phyloP scores from a whole-genome alignment of 768 basidiomycete species.

The Hericium coralloides region DNA sequence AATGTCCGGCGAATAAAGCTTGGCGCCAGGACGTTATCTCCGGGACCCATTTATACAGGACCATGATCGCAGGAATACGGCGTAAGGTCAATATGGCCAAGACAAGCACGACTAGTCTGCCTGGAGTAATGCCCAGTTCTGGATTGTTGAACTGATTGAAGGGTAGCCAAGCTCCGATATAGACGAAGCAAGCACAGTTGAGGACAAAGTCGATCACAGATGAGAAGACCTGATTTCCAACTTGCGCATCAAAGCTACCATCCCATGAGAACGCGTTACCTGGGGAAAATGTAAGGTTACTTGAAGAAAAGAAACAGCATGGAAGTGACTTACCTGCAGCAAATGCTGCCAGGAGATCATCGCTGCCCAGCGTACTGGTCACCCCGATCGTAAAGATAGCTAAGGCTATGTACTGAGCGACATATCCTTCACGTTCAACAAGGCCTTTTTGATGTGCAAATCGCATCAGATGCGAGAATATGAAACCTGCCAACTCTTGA shows the following conservation, averaged over 20 bases:
- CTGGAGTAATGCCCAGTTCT: constrained; percentile 53
- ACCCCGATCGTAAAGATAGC: constrained; percentile 72
- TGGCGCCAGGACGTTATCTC: constrained; percentile 81
- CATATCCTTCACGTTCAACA: constrained; percentile 77
- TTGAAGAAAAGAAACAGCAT: no score
- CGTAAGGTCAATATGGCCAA: constrained; percentile 64
- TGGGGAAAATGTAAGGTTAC: constrained; percentile 16
- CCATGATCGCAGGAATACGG: constrained; percentile 69
- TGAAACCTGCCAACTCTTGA: constrained; percentile 34
- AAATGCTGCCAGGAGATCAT: constrained; percentile 86
- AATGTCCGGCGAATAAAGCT: constrained; percentile 88
- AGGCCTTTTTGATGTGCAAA: constrained; percentile 50
- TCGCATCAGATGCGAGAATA: constrained; percentile 68
- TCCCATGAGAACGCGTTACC: constrained; percentile 92
- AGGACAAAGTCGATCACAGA: constrained; percentile 85
- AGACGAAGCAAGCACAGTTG: constrained; percentile 74
- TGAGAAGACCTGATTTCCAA: constrained; percentile 80
- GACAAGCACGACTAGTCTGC: constrained; percentile 63
- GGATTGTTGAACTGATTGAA: constrained; percentile 48
- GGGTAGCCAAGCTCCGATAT: constrained; percentile 83
- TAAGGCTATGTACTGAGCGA: constrained; percentile 75
- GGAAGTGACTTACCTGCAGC: constrained; percentile 48
- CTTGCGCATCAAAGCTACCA: constrained; percentile 69
- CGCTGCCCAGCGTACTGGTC: constrained; percentile 70
- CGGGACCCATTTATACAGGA: constrained; percentile 77